Percentiles rank a stretch among this genome's conserved stretches.
phyloP scores from a whole-genome alignment of 257 asterid species.

The Solanum lignicaule region DNA sequence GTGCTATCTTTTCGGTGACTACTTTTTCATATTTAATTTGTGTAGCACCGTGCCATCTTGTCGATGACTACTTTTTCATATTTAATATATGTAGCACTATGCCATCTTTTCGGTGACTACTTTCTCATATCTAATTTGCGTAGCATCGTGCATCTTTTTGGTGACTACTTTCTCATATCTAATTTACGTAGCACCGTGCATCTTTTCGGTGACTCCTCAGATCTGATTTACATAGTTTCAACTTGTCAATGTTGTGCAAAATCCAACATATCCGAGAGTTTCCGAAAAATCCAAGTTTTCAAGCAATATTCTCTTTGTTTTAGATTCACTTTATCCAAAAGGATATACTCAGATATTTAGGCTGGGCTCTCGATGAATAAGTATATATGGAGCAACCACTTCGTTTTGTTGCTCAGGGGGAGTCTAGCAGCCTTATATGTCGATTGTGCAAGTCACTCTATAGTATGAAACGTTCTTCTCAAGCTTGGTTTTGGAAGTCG shows the following conservation, averaged over 20 bases:
- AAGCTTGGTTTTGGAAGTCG: neutral
- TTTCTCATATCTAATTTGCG: too few species aligned
- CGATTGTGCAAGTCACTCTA: neutral
- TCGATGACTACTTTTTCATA: neutral
- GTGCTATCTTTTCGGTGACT: neutral
- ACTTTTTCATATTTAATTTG: neutral
- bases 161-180: too few species aligned
- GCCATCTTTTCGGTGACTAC: too few species aligned
- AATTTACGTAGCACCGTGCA: neutral
- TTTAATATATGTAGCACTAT: too few species aligned
- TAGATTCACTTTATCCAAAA: neutral
- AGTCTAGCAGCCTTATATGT: neutral
- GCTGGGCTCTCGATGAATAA: neutral
- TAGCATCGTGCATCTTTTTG: too few species aligned
- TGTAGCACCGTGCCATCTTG: neutral
- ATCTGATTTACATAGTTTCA: neutral
- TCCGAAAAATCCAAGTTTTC: neutral
- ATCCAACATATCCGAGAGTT: neutral
- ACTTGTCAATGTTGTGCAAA: neutral
- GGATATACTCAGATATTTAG: neutral
- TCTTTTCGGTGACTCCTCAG: neutral
- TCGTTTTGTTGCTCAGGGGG: neutral
- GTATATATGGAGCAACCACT: neutral
- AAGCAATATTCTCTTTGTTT: neutral
- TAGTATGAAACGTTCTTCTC: neutral